phyloP scores from a whole-genome alignment of 441 rosid genomes.

The Omphalea diandra region DNA sequence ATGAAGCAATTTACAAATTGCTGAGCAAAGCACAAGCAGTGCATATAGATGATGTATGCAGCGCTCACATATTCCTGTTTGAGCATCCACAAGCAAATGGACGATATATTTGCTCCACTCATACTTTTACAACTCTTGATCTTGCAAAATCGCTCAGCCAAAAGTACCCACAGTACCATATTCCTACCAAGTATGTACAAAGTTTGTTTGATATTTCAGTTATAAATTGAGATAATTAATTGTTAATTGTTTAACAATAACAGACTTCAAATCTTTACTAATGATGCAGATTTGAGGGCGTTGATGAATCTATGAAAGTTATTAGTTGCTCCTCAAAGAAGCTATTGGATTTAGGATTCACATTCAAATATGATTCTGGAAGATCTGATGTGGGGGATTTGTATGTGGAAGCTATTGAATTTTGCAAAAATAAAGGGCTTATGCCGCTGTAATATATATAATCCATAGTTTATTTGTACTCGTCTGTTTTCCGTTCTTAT shows the following conservation, averaged over 20 bases:
- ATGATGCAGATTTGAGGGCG: slow-evolving; percentile 7
- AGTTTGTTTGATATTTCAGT: no score
- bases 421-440: slow-evolving; percentile 13
- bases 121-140: slow-evolving; percentile 42
- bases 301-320: not conserved
- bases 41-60: slow-evolving; percentile 74
- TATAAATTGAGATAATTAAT: no score
- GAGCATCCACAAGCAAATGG: slow-evolving; percentile 66
- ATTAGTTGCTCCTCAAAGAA: not conserved
- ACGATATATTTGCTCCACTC: slow-evolving; percentile 70
- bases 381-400: slow-evolving; percentile 1
- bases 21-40: slow-evolving; percentile 7
- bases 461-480: no score
- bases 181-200: slow-evolving; percentile 50
- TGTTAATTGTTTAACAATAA: no score
- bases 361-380: slow-evolving; percentile 4
- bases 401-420: slow-evolving; percentile 1
- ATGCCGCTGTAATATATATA: not conserved
- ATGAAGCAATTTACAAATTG: not conserved
- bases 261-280: not conserved
- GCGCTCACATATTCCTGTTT: slow-evolving; percentile 57
- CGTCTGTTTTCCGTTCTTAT: no score
- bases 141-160: slow-evolving; percentile 41
- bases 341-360: slow-evolving; percentile 12
- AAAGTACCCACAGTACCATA: slow-evolving; percentile 54